Evolutionary conservation across 2,329 filamentous ascomycete species (phyloP), one percentile per base, ranked within the genome.

Genomic region (Nannizzia gypsea): DNA sequence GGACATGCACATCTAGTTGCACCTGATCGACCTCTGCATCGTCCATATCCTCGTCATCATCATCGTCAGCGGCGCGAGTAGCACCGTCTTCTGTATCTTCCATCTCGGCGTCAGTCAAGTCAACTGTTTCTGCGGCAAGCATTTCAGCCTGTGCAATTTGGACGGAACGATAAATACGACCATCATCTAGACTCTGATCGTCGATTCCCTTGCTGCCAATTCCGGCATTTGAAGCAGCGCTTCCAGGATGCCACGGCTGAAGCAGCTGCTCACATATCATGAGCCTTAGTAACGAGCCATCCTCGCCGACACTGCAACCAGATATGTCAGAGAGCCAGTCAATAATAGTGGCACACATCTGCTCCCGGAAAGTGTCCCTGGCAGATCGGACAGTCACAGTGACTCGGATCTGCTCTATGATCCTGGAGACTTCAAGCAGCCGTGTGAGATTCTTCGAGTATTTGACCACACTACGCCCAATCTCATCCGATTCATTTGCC

Each of bases 301-400:
- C 90, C 34, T 83, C 79, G 1, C 89, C 90, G 54, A 96, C 88
- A 58, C 84, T 87, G 72, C 91, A 96, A 31, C 90, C 90, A 6
- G 90, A 83, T 67, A 99, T 95, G 72, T 99, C 95, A 58, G 86
- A 82, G 20, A 99, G 81, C 95, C 95, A 99, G 67, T 96, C 91
- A 59, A 99, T 87, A 63, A 99, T 92, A 15, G 90, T 90, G n/a
- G 89, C 90, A 67, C 91, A 96, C 95, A 99, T 99, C 71, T 97
- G 89, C 71, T 99, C 93, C 61, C 93, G 83, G 75, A 97, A 99
- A 0, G 90, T 97, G 73, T 99, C 93, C 66, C 95, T 83, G 3
- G 93, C 85, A 8, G 92, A 96, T 50, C 93, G 84, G 63, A 99
- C 90, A 0, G 93, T 99, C 56, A 96, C 90, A 0, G 93, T 97